Base-by-base conservation (phyloP, 2,329 filamentous ascomycete species). In the Ceratocystis papillata region DNA sequence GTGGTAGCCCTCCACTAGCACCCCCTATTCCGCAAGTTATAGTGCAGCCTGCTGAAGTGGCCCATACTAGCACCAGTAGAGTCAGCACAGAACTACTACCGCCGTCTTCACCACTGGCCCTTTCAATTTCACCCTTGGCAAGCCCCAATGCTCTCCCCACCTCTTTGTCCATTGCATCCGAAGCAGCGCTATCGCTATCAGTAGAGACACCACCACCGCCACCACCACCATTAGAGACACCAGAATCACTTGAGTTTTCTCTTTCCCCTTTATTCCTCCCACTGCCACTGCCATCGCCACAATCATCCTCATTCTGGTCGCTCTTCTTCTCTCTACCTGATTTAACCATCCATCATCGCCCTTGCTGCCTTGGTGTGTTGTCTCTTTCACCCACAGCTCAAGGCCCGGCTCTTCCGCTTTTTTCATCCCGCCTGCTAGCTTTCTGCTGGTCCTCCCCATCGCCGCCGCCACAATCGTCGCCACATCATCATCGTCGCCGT, bases 251-350 rank as follows among this genome's bases (percentile, higher is more conserved):
- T 1, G 37, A 41, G 72, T 74, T 63, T 67, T 62, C 63, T 25
- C 37, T 30, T 33, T 15, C 37, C 10, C 30, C 28, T 30, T 37
- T 65, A 62, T 71, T 33, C 75, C 76, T 68, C 75, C 75, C 65
- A 76, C 74, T 59, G 71, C 74, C 64, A 69, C 72, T 25, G 70
- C 69, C 59, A 64, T 45, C 28, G 70, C 15, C 68, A 72, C 37
- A 41, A 41, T 63, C 45, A n/a, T n/a, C 33, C 25, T 62, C 28
- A 28, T 41, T 53, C 53, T 67, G 65, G 50, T 64, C 48, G 44
- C n/a, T 62, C 15, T 55, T 64, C 12, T 64, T 64, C 44, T 64
- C 65, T 62, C 65, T 64, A 33, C 53, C 65, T 20, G 55, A n/a
- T 28, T n/a, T 59, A 3, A 20, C 30, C 2, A 30, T 37, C n/a